Percentiles rank a stretch among this genome's conserved stretches.
These are phyloP conservation scores for Triticum urartu DNA, from an alignment of 176 grass and related monocot species.

Conservation along the genomic window DNA sequence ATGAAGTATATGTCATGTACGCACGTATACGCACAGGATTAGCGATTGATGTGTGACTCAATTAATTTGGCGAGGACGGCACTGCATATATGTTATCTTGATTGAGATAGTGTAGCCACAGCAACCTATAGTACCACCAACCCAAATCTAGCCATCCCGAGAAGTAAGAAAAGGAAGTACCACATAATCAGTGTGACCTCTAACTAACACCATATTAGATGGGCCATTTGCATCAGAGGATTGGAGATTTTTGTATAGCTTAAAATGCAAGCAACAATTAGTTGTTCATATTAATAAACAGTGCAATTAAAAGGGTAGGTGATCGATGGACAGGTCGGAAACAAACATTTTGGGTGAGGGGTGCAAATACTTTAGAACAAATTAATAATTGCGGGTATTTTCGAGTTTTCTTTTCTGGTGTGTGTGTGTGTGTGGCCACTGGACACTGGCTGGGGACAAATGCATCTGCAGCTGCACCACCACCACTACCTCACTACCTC, in stretches of 20 bases:
- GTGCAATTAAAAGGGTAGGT: slow-evolving; percentile 12
- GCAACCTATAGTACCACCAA: not conserved
- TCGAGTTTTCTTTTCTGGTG: not conserved
- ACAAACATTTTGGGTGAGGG: not conserved
- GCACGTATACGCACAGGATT: not conserved
- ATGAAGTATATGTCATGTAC: not conserved
- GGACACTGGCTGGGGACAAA: slow-evolving; percentile 9
- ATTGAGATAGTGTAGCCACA: slow-evolving; percentile 24
- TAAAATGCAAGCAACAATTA: slow-evolving; percentile 26
- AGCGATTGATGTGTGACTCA: not conserved
- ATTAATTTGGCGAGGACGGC: slow-evolving; percentile 12
- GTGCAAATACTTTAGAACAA: slow-evolving; percentile 14
- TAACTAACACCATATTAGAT: slow-evolving; percentile 19
- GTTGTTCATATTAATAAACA: slow-evolving; percentile 11
- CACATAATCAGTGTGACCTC: not conserved
- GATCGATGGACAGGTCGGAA: not conserved
- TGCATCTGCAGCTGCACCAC: slow-evolving; percentile 22
- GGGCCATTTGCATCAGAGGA: slow-evolving; percentile 3
- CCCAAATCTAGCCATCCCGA: slow-evolving; percentile 6
- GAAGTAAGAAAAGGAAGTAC: not conserved
- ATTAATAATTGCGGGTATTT: slow-evolving; percentile 19
- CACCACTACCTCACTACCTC: slow-evolving; percentile 40
- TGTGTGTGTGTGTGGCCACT: slow-evolving; percentile 15
- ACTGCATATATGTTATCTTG: not conserved
- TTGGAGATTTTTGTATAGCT: slow-evolving; percentile 9